Evolutionary conservation across 2,329 filamentous ascomycete species (phyloP).

Genomic region (Daldinia eschscholtzii): DNA sequence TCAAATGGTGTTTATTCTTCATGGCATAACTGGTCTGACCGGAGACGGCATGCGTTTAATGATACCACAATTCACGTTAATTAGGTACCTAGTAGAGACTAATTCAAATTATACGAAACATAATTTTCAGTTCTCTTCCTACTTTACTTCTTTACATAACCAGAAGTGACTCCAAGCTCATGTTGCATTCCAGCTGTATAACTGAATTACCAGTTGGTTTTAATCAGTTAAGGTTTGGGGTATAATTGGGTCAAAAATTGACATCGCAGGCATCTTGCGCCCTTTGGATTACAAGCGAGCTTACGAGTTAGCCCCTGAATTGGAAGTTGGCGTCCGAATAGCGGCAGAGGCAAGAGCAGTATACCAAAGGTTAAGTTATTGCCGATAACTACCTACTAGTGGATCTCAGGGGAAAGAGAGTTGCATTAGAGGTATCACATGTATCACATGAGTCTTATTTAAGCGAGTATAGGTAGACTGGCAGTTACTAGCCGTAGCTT

Average conservation of each 20-base stretch:
- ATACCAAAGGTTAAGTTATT: slow-evolving; percentile 1
- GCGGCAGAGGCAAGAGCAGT: not conserved
- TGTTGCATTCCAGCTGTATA: too few species aligned
- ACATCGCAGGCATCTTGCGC: not conserved
- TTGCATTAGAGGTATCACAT: not conserved
- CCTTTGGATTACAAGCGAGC: not conserved
- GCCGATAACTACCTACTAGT: not conserved
- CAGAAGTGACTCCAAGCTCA: not conserved
- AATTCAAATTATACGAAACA: not conserved
- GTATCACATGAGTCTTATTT: not conserved
- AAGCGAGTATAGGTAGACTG: not conserved
- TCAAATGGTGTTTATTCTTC: not conserved
- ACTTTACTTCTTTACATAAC: not conserved
- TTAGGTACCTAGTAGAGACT: not conserved
- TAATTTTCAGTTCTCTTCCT: not conserved
- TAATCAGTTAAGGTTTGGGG: not conserved
- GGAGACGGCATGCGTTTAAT: not conserved
- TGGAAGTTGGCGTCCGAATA: not conserved
- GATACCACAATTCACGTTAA: slow-evolving; percentile 2
- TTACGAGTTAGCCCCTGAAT: not conserved
- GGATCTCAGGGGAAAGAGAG: not conserved
- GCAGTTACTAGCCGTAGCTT: not conserved
- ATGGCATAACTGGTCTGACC: not conserved
- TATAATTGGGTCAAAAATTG: not conserved
- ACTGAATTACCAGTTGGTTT: not conserved